phyloP scores from a whole-genome alignment of 495 filamentous ascomycete genomes.

The Tuber umbilicatum region DNA sequence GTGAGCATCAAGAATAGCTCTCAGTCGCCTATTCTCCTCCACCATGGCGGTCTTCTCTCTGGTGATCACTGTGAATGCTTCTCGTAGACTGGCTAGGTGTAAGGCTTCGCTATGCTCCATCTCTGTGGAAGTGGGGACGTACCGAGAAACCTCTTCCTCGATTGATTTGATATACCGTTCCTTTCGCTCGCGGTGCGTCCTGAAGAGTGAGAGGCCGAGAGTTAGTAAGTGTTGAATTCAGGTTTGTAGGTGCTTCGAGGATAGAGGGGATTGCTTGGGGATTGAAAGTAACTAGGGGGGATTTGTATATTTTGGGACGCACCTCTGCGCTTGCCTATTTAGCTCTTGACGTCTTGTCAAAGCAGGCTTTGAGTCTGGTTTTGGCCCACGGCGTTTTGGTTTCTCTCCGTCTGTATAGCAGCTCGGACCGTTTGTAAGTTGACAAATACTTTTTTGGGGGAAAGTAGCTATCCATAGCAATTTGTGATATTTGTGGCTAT shows the following conservation, averaged over 20 bases:
- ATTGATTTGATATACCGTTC: constrained; percentile 91
- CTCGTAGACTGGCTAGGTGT: constrained; percentile 47
- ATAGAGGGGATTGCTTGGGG: constrained; percentile 17
- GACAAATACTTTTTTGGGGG: constrained; percentile 14
- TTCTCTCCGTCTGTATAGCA: constrained; percentile 64
- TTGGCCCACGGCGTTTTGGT: constrained; percentile 84
- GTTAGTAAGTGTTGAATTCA: constrained; percentile 12
- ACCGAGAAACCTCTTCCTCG: constrained; percentile 76
- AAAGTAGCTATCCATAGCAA: constrained; percentile 5
- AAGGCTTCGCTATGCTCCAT: constrained; percentile 48
- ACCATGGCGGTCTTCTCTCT: constrained; percentile 59
- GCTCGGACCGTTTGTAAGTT: constrained; percentile 14
- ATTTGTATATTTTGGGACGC: constrained; percentile 33
- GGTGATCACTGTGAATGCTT: constrained; percentile 55
- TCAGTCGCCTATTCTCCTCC: constrained; percentile 73
- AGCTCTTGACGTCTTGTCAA: constrained; percentile 88
- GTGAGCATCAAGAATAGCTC: constrained; percentile 63
- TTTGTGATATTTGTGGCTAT: neutral
- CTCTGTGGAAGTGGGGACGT: constrained; percentile 42
- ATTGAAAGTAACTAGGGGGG: neutral
- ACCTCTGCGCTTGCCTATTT: constrained; percentile 95
- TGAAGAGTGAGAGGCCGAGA: constrained; percentile 18
- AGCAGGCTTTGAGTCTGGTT: constrained; percentile 93
- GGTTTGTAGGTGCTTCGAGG: constrained; percentile 3
- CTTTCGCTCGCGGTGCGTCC: constrained; percentile 94